Conservation (phyloP, 805 yeast species). For the Priceomyces medius region DNA sequence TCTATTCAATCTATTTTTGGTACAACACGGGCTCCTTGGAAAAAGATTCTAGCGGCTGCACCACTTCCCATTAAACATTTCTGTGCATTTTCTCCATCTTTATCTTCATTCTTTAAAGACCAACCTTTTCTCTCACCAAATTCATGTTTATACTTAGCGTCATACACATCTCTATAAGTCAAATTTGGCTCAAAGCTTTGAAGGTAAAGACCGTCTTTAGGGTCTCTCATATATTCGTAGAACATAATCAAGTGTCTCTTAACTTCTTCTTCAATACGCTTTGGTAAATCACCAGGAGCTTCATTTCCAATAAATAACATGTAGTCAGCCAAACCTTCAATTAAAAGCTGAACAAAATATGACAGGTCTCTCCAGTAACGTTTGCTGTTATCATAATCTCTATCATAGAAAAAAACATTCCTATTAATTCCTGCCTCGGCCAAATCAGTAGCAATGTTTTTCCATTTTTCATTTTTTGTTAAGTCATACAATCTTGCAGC, state of each 20-base stretch:
- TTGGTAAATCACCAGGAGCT: conserved; percentile 35
- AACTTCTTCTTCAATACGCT: conserved; percentile 42
- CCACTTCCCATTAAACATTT: conserved; percentile 63
- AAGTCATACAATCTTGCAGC: conserved; percentile 47
- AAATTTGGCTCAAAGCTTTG: conserved; percentile 59
- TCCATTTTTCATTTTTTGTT: conserved; percentile 54
- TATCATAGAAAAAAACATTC: conserved; percentile 56
- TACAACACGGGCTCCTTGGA: conserved; percentile 61
- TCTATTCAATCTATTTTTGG: conserved; percentile 21
- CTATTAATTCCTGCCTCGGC: conserved; percentile 62
- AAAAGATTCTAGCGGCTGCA: conserved; percentile 67
- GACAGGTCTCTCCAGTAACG: conserved; percentile 66
- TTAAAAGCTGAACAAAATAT: conserved; percentile 60
- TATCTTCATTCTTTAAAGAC: conserved; percentile 52
- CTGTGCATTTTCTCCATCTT: conserved; percentile 44
- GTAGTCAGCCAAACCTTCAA: conserved; percentile 70
- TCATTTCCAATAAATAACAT: conserved; percentile 47
- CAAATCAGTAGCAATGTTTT: conserved; percentile 41
- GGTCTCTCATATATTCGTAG: conserved; percentile 56
- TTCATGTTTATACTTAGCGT: conserved; percentile 45
- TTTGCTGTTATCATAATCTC: conserved; percentile 55
- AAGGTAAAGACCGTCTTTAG: conserved; percentile 56
- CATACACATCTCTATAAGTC: conserved; percentile 50
- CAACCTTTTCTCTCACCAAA: conserved; percentile 56
- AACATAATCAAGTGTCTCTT: conserved; percentile 56